Base-by-base conservation (phyloP, 1,139 yeast genomes). In the Yamadazyma blattariae region DNA sequence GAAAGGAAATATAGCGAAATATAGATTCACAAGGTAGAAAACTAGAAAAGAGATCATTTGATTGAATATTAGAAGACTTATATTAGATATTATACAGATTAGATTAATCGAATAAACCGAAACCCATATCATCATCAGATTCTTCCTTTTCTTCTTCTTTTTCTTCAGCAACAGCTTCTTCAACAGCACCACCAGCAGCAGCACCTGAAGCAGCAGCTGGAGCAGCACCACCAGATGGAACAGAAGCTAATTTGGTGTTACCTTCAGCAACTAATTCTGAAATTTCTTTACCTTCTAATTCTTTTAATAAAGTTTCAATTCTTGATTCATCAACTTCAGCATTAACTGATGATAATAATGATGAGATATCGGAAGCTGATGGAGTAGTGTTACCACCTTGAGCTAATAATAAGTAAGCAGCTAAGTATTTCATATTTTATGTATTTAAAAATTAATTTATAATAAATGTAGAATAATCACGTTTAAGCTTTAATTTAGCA, bases 401-500 rank as follows among this genome's bases (percentile, higher is more conserved):
- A 71, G 78, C 84, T 70, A 84, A 80, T 71, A 83, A 79, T 70
- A 84, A 78, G 79, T 84, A 84, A 72, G 94, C 90, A 74, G 94
- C 92, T 73, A 84, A 77, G 79, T 84, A 84, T 79, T 82, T 84
- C 94, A 84, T 64, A 11, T 23, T 23, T n/a, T 13, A n/a, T 12
- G 7, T 23, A 7, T n/a, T 11, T 23, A 3, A n/a, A n/a, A n/a
- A n/a, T n/a, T n/a, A n/a, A n/a, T n/a, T n/a, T n/a, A n/a, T n/a
- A n/a, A n/a, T n/a, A n/a, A n/a, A n/a, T 18, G 17, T 61, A 71
- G 75, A 72, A 74, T 73, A 74, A 74, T 74, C 79, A 67, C 67
- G 39, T 70, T 74, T 74, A 74, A 74, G 80, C 79, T 59, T n/a
- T n/a, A 56, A 45, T 17, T 17, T 44, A 58, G 80, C 80, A 67